Evolutionary conservation across 306 rosid species (phyloP).

Genomic region (Lathyrus tuberosus): DNA sequence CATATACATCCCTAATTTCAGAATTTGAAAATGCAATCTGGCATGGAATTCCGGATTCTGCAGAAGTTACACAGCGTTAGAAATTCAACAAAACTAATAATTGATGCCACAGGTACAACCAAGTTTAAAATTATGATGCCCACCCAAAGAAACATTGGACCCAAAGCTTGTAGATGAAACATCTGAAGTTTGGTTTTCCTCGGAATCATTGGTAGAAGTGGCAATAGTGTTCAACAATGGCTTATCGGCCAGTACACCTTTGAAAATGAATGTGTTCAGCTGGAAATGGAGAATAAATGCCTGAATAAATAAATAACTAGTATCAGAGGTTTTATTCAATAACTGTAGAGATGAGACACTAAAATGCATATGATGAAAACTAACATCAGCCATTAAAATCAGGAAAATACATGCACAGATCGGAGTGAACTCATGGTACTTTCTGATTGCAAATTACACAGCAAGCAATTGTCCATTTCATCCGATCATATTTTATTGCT

Average conservation of each 20-base stretch:
- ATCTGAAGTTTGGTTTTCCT: slow-evolving; percentile 49
- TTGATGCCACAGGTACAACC: slow-evolving; percentile 29
- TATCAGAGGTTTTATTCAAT: slow-evolving; percentile 31
- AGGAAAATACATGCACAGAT: slow-evolving; percentile 9
- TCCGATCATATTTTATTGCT: neutral
- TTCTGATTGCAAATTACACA: neutral
- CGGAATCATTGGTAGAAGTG: slow-evolving; percentile 48
- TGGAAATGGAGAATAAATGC: slow-evolving; percentile 71
- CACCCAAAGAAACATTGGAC: slow-evolving; percentile 84
- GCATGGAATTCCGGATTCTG: slow-evolving; percentile 78
- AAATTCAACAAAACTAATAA: slow-evolving; percentile 17
- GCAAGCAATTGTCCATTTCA: neutral
- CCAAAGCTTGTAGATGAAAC: slow-evolving; percentile 77
- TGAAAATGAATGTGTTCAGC: slow-evolving; percentile 57
- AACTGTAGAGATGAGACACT: slow-evolving; percentile 27
- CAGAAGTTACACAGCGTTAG: slow-evolving; percentile 29
- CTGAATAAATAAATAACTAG: slow-evolving; percentile 52
- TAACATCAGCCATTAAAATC: slow-evolving; percentile 28
- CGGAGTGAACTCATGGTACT: neutral
- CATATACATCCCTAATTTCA: slow-evolving; percentile 69
- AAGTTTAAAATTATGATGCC: slow-evolving; percentile 33
- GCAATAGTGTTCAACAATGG: slow-evolving; percentile 42
- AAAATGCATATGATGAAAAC: slow-evolving; percentile 34
- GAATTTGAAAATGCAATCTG: slow-evolving; percentile 81
- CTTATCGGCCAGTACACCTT: slow-evolving; percentile 55